Conservation (phyloP, 768 basidiomycete genomes). For the Daedalea quercina region DNA sequence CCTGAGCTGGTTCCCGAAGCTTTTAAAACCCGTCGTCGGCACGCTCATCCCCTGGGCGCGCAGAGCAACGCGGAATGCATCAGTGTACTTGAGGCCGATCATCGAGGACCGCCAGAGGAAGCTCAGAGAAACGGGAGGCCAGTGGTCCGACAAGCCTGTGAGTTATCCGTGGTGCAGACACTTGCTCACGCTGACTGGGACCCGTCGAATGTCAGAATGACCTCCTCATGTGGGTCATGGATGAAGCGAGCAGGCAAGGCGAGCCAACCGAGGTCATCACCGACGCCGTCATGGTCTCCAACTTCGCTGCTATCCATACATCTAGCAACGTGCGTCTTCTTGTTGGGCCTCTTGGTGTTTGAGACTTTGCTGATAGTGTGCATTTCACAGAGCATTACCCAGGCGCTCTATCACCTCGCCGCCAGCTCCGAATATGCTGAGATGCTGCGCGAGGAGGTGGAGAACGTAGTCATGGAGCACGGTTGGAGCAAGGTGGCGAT, state of each 20-base stretch:
- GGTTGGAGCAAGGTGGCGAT: conserved; percentile 27
- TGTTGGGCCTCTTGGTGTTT: neutral
- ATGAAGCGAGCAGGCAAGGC: conserved; percentile 26
- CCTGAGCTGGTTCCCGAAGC: conserved; percentile 26
- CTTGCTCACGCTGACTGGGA: neutral
- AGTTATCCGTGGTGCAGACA: neutral
- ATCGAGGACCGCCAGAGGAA: conserved; percentile 17
- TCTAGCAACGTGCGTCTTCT: conserved; percentile 17
- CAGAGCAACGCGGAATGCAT: conserved; percentile 5
- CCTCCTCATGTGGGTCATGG: conserved; percentile 39
- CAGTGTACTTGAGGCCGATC: conserved; percentile 11
- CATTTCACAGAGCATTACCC: conserved; percentile 20
- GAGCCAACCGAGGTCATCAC: conserved; percentile 27
- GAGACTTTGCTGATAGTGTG: neutral
- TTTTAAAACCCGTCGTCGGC: conserved; percentile 26
- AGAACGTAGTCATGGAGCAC: conserved; percentile 17
- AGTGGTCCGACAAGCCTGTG: conserved; percentile 21
- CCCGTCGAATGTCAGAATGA: conserved; percentile 29
- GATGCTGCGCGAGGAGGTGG: conserved; percentile 27
- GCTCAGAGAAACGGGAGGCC: conserved; percentile 13
- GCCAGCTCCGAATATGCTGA: conserved; percentile 18
- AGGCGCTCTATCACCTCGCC: conserved; percentile 25
- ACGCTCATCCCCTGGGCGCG: conserved; percentile 7
- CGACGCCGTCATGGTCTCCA: conserved; percentile 20
- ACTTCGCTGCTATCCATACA: conserved; percentile 31